Conservation (phyloP, 2,329 filamentous ascomycete species). For the Ascochyta koolunga region DNA sequence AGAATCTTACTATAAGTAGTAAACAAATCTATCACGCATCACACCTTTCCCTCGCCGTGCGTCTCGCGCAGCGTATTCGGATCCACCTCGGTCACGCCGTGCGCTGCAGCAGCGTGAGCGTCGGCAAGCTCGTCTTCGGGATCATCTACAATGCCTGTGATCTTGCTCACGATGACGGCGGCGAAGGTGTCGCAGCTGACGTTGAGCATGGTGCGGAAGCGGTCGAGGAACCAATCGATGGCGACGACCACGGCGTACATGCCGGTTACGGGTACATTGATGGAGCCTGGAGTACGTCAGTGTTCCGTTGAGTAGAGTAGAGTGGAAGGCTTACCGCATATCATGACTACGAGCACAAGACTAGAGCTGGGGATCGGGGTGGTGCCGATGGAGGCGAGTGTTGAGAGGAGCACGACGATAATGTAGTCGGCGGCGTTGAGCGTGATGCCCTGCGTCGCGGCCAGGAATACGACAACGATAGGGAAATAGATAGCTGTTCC, state of each 20-base stretch:
- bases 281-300: conserved; percentile 19
- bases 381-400: conserved; percentile 60
- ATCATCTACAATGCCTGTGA: conserved; percentile 46
- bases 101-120: conserved; percentile 8
- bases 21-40: too few relatives aligned
- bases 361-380: conserved; percentile 61
- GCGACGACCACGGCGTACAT: conserved; percentile 62
- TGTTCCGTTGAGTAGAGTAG: neutral
- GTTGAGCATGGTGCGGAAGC: conserved; percentile 60
- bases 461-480: conserved; percentile 60
- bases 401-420: conserved; percentile 57
- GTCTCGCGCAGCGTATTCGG: conserved; percentile 15
- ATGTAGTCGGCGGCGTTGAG: conserved; percentile 56
- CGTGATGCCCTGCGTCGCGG: conserved; percentile 56
- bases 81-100: conserved; percentile 3
- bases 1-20: too few relatives aligned
- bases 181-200: conserved; percentile 60
- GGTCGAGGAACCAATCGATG: conserved; percentile 63
- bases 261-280: conserved; percentile 54
- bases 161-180: conserved; percentile 48
- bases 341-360: conserved; percentile 60
- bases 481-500: conserved; percentile 63
- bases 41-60: conserved; percentile 16
- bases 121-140: conserved; percentile 21
- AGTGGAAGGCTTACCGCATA: conserved; percentile 44